Evolutionary conservation across 2,329 filamentous ascomycete species (phyloP), one percentile per base, ranked within the genome.

Genomic region (Botrytis fragariae): DNA sequence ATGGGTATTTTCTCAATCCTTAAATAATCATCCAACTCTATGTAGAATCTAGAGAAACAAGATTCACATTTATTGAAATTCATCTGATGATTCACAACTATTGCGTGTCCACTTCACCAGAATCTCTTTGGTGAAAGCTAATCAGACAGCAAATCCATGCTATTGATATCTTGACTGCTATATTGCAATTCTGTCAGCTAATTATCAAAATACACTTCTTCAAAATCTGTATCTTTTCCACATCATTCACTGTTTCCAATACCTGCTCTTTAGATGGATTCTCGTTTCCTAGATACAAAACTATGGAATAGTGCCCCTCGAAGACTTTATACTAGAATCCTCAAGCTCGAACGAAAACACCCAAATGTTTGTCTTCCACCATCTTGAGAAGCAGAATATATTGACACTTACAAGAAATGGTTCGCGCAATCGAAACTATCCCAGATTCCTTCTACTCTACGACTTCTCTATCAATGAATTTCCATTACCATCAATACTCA

Each of bases 301-400:
- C 0, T n/a, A 54, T 25, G 0, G 12, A 0, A n/a, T 16, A n/a
- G 0, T 8, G 25, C 4, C 4, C 48, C 3, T 10, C 16, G 5
- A n/a, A 54, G 25, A 16, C 12, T 3, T n/a, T 45, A n/a, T 3
- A 54, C 25, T 16, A 54, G 25, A 16, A 14, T 1, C 12, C 12
- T 12, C 2, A n/a, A 12, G 3, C 0, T 16, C 5, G 16, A n/a
- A 16, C 3, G 2, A 2, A 16, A n/a, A 0, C 12, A 0, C 3
- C 1, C 12, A 7, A 7, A 7, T 16, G 4, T 0, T 54, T n/a
- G 4, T n/a, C 2, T 7, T n/a, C 3, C 48, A 54, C n/a, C 25
- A 4, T 16, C 5, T 16, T n/a, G 25, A 6, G 12, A 54, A n/a
- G 1, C 4, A 16, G n/a, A n/a, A n/a, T 14, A 0, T 16, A n/a